Evolutionary conservation across 2,329 filamentous ascomycete species (phyloP).

Genomic region (Botrytis fragariae): DNA sequence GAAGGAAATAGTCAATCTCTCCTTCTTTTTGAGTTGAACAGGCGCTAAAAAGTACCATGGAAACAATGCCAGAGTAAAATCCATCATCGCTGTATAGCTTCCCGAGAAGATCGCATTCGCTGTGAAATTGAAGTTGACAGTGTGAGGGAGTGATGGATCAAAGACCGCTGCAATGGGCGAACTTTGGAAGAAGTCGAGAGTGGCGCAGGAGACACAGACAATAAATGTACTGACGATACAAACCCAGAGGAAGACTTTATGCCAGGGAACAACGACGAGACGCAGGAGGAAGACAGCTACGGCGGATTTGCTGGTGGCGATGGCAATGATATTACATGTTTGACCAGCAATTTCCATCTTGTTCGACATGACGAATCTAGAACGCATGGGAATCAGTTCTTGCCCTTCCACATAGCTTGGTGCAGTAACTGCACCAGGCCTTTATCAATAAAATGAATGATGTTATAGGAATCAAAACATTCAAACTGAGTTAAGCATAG

Average conservation of each 20-base stretch:
- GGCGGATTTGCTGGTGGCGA: slow-evolving; percentile 4
- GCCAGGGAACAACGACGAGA: slow-evolving; percentile 13
- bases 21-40: slow-evolving; percentile 9
- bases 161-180: slow-evolving; percentile 2
- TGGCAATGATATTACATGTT: slow-evolving; percentile 14
- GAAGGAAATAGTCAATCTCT: slow-evolving; percentile 10
- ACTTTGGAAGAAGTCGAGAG: neutral
- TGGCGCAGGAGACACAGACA: neutral
- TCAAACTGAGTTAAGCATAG: neutral
- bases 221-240: neutral
- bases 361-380: slow-evolving; percentile 9
- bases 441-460: neutral
- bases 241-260: neutral
- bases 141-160: slow-evolving; percentile 7
- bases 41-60: slow-evolving; percentile 11
- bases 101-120: slow-evolving; percentile 5
- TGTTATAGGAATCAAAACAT: neutral
- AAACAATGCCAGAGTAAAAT: slow-evolving; percentile 13
- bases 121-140: slow-evolving; percentile 5
- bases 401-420: neutral
- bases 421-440: neutral
- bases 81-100: slow-evolving; percentile 4
- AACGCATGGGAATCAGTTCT: neutral
- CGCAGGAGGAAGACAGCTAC: slow-evolving; percentile 16
- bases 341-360: slow-evolving; percentile 18